Conservation (phyloP, 108 stramenopile species). For the Asterionellopsis glacialis region DNA sequence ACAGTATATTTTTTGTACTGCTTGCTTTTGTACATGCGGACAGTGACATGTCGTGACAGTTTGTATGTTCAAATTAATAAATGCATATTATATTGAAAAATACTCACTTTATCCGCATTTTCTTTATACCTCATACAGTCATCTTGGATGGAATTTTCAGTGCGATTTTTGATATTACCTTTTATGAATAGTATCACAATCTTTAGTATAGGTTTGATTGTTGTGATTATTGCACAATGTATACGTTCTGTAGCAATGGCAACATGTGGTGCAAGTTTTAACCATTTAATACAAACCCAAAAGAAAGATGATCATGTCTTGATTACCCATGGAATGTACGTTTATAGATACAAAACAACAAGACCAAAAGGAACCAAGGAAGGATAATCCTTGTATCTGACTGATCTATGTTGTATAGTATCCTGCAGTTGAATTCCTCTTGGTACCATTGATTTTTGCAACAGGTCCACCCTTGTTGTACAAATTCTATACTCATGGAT, state of each 20-base stretch:
- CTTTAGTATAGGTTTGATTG: conserved; percentile 43
- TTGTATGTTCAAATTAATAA: background rate
- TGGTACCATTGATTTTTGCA: conserved; percentile 3
- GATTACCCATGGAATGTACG: conserved; percentile 83
- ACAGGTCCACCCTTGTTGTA: background rate
- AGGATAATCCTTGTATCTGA: background rate
- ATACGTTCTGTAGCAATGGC: conserved; percentile 88
- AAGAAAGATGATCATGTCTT: conserved; percentile 84
- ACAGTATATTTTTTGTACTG: conserved; percentile 1
- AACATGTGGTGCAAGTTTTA: conserved; percentile 91
- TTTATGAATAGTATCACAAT: conserved; percentile 16
- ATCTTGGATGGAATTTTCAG: conserved; percentile 80
- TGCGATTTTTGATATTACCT: conserved; percentile 61
- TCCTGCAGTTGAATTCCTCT: conserved; percentile 1
- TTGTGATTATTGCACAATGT: conserved; percentile 70
- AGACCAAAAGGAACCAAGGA: no score
- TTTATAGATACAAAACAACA: no score
- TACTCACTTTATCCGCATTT: no score
- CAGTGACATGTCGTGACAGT: background rate
- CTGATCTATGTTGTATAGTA: conserved; percentile 1
- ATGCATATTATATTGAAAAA: background rate
- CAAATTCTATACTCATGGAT: background rate
- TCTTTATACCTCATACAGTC: conserved; percentile 15
- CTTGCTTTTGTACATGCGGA: no score
- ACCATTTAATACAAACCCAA: conserved; percentile 86